Evolutionary conservation across 2,329 filamentous ascomycete species (phyloP).

Genomic region (Cladosporium sp.): DNA sequence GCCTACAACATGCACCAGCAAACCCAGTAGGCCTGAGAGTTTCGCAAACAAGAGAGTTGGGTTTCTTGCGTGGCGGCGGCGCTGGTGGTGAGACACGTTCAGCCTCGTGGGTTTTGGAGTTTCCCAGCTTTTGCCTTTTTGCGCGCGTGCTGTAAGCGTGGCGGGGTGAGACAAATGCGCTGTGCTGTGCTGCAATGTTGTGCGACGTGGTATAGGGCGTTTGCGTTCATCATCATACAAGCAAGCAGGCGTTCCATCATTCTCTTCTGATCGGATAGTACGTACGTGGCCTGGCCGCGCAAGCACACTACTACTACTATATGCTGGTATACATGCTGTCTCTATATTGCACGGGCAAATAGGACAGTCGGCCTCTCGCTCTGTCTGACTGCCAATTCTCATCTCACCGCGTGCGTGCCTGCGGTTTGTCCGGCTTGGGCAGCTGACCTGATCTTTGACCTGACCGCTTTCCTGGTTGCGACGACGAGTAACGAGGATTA

Average conservation of each 20-base stretch:
- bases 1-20: not conserved
- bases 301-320: not conserved
- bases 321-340: not conserved
- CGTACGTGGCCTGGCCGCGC: slow-evolving; percentile 5
- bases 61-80: not conserved
- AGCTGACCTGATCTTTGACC: not conserved
- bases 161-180: not conserved
- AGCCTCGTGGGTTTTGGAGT: not conserved
- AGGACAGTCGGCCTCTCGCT: not conserved
- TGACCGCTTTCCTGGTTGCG: not conserved
- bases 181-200: not conserved
- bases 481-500: not conserved
- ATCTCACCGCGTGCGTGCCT: not conserved
- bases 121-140: not conserved
- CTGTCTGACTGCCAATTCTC: not conserved
- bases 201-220: slow-evolving; percentile 2
- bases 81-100: slow-evolving; percentile 5
- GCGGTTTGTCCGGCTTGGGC: not conserved
- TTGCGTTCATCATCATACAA: not conserved
- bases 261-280: not conserved
- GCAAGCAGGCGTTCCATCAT: no score
- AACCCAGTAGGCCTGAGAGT: not conserved
- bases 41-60: not conserved
- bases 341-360: not conserved
- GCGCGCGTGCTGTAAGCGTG: not conserved